Evolutionary conservation across 257 asterid genomes (phyloP), one percentile per base, ranked within the genome.

Genomic region (Mentha longifolia): DNA sequence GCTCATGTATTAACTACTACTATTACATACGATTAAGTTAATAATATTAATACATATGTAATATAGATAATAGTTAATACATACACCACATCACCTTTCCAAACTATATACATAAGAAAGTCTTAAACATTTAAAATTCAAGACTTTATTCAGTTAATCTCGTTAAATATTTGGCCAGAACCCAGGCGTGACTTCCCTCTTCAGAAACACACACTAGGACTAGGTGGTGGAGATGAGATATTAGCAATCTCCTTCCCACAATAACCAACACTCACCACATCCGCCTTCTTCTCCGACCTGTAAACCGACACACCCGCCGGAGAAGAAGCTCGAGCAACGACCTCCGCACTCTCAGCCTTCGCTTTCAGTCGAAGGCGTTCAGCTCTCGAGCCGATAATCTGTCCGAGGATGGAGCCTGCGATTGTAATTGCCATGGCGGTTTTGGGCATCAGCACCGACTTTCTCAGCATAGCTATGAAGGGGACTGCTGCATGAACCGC

Each of bases 401-500:
- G 97, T 31, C 96, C 97, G 14, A 89, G 80, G 49, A 87, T 72
- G 30, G 96, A 91, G 59, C 89, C 96, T 3, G 92, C 96, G 69
- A 91, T 82, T 55, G 95, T 91, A 55, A 88, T 50, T n/a, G 88
- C 92, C 96, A 91, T 91, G 14, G 97, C 96, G 16, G 87, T 85
- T 77, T 87, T 88, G 19, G 97, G 97, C 97, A 91, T 88, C 73
- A 82, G 71, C 22, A 91, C 95, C 0, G 96, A 88, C 82, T 91
- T 91, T 82, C 97, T 84, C 37, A 91, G 89, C 96, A 91, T 88
- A 50, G 96, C 97, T 74, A 88, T 82, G 85, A 91, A 88, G 30
- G 97, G 97, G 55, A 91, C 91, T 49, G 97, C 97, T 50, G 96
- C 97, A 73, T 88, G 97, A 6, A 91, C 96, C 1, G 97, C 97